Conservation (phyloP, 768 basidiomycete genomes). For the Pleurotus giganteus region DNA sequence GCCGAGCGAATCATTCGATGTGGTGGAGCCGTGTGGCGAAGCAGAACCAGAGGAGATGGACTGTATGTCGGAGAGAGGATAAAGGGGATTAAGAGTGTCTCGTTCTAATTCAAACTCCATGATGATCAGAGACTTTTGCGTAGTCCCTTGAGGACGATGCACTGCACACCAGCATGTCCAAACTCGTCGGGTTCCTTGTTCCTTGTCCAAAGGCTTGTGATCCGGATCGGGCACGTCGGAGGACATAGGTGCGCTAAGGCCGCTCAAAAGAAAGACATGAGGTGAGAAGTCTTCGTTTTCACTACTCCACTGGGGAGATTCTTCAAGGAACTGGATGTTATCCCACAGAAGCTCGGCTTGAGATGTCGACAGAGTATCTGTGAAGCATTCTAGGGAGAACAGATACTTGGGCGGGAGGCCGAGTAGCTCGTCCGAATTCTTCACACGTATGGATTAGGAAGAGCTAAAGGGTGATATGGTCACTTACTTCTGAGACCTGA, state of each 20-base stretch:
- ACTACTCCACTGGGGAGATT: constrained; percentile 34
- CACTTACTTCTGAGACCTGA: constrained; percentile 77
- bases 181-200: constrained; percentile 28
- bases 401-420: constrained; percentile 70
- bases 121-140: constrained; percentile 43
- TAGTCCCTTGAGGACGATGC: constrained; percentile 45
- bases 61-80: constrained; percentile 34
- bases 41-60: background rate
- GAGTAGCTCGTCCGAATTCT: constrained; percentile 77
- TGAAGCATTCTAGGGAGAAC: constrained; percentile 72
- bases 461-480: background rate
- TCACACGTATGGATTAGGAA: background rate
- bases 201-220: too few species aligned
- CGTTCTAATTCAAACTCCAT: constrained; percentile 81
- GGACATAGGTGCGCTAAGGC: constrained; percentile 58
- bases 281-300: constrained; percentile 46
- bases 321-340: constrained; percentile 65
- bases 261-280: constrained; percentile 68
- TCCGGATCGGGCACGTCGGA: too few species aligned
- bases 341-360: constrained; percentile 72
- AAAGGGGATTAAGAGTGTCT: constrained; percentile 69
- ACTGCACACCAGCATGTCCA: constrained; percentile 76
- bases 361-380: constrained; percentile 60
- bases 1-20: background rate
- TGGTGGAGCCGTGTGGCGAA: background rate